These are phyloP conservation scores for Capronia epimyces DNA, from an alignment of 2,329 filamentous ascomycete species.

Conservation along the genomic window DNA sequence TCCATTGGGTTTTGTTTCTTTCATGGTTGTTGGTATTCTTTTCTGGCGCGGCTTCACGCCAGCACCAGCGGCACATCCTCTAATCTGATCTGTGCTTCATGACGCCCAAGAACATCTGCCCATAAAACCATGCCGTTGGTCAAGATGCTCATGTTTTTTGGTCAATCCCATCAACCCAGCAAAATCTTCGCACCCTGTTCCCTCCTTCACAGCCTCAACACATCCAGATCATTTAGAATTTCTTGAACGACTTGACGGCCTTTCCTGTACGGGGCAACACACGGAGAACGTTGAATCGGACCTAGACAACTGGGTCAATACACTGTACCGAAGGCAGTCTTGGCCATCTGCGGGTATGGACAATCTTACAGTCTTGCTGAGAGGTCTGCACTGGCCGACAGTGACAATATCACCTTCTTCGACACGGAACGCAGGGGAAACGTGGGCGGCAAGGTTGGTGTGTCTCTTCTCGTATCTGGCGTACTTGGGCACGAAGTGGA, in stretches of 20 bases:
- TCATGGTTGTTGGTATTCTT: slow-evolving; percentile 2
- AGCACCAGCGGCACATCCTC: slow-evolving; percentile 15
- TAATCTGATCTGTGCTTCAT: slow-evolving; percentile 16
- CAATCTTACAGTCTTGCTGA: slow-evolving; percentile 91
- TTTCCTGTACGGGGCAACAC: slow-evolving; percentile 97
- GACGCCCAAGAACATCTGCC: slow-evolving; percentile 13
- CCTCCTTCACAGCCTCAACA: neutral
- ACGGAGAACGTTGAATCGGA: slow-evolving; percentile 99
- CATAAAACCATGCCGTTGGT: slow-evolving; percentile 7
- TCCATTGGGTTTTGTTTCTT: neutral
- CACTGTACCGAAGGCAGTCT: slow-evolving; percentile 1
- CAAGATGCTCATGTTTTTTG: slow-evolving; percentile 8
- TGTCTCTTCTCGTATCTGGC: slow-evolving; percentile 99
- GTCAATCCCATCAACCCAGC: slow-evolving; percentile 1
- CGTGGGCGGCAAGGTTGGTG: slow-evolving; percentile 99
- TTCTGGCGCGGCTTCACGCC: slow-evolving; percentile 9
- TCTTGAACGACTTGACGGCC: slow-evolving; percentile 94
- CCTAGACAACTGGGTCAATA: slow-evolving; percentile 46
- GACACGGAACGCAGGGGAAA: slow-evolving; percentile 99
- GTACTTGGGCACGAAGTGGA: slow-evolving; percentile 99
- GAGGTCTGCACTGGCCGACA: slow-evolving; percentile 97
- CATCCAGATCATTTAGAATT: slow-evolving; percentile 67
- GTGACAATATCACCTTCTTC: slow-evolving; percentile 99
- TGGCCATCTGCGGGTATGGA: neutral
- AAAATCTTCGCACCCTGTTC: neutral